Conservation (phyloP, 768 basidiomycete genomes). For the Boletus subcaerulescens region DNA sequence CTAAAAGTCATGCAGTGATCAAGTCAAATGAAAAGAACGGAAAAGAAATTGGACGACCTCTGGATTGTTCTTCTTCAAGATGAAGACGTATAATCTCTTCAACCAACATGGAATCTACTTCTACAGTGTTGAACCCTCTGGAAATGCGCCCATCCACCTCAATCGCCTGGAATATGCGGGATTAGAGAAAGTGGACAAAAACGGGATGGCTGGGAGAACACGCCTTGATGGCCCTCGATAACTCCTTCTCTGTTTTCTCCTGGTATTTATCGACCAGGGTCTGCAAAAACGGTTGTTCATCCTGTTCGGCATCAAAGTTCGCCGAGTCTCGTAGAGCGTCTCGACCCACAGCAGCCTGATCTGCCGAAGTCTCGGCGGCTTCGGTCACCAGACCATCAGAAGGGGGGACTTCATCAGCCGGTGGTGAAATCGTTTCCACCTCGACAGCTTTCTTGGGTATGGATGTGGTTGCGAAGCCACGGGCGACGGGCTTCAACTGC, state of each 20-base stretch:
- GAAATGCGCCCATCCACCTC: conserved; percentile 80
- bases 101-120: conserved; percentile 56
- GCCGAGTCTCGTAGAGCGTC: conserved; percentile 18
- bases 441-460: conserved; percentile 69
- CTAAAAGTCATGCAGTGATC: background rate
- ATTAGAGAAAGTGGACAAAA: background rate
- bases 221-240: conserved; percentile 70
- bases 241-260: conserved; percentile 86
- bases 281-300: conserved; percentile 62
- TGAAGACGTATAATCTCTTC: conserved; percentile 59
- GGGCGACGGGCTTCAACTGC: conserved; percentile 66
- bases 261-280: conserved; percentile 76
- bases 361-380: conserved; percentile 3
- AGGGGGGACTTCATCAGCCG: conserved; percentile 3
- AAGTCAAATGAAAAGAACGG: background rate
- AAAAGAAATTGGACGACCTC: conserved; percentile 18
- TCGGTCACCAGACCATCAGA: conserved; percentile 6
- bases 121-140: conserved; percentile 56
- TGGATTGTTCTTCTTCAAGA: conserved; percentile 34
- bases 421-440: conserved; percentile 24
- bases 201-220: background rate
- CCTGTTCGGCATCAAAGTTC: conserved; percentile 37
- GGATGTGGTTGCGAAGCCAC: conserved; percentile 81
- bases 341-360: background rate
- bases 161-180: conserved; percentile 44